phyloP scores from a whole-genome alignment of 352 stramenopile species.

The Proteromonas lacertae region DNA sequence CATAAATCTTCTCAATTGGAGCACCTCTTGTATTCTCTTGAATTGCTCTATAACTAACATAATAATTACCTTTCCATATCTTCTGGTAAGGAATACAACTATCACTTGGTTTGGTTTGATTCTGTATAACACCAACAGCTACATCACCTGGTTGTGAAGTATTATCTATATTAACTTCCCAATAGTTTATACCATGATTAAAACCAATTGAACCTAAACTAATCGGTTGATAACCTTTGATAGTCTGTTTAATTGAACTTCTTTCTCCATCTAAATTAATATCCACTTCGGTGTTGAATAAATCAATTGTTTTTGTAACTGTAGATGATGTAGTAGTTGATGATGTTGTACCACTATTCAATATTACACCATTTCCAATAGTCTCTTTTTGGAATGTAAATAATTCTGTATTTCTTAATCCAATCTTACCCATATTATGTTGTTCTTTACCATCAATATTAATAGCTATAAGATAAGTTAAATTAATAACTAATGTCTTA shows the following conservation, averaged over 20 bases:
- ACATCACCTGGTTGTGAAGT: conserved; percentile 5
- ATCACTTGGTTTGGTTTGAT: not conserved
- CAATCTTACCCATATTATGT: not conserved
- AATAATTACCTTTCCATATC: conserved; percentile 17
- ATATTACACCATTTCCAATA: too few relatives aligned
- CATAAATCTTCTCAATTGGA: not conserved
- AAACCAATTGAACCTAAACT: conserved; percentile 11
- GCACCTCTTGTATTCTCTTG: not conserved
- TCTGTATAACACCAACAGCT: conserved; percentile 8
- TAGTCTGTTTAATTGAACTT: too few relatives aligned
- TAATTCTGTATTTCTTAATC: not conserved
- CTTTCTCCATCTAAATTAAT: not conserved
- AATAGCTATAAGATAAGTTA: not conserved
- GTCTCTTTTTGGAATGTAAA: not conserved
- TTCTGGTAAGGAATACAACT: conserved; percentile 1
- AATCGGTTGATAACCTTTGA: too few relatives aligned
- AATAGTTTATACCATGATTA: conserved; percentile 16
- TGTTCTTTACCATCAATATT: not conserved
- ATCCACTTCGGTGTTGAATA: not conserved
- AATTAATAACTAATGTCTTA: too few relatives aligned
- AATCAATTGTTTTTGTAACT: not conserved
- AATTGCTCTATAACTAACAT: conserved; percentile 18
- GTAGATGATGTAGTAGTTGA: too few relatives aligned
- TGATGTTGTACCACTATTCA: too few relatives aligned
- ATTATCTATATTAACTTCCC: conserved; percentile 12